Percentiles rank a stretch among this genome's conserved stretches.
Conservation (phyloP, 179 eudicot genomes). For the Sideroxylon spinosum region DNA sequence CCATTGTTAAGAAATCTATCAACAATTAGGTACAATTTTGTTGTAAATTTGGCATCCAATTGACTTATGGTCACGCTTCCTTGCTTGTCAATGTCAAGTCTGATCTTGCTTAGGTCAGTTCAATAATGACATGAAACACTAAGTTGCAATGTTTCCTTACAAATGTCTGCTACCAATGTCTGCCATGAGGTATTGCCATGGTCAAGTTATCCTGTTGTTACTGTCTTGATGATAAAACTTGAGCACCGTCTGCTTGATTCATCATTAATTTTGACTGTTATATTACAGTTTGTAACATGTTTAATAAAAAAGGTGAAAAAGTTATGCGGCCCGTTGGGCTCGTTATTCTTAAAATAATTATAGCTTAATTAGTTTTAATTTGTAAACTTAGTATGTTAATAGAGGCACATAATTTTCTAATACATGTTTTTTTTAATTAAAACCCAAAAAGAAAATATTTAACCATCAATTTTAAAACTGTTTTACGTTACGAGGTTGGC, state of each 20-base stretch:
- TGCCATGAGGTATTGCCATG: neutral
- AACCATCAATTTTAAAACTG: too few relatives aligned
- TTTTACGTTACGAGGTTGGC: too few relatives aligned
- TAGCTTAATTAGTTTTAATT: too few relatives aligned
- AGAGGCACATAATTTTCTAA: too few relatives aligned
- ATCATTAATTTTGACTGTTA: neutral
- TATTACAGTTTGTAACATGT: neutral
- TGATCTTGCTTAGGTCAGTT: neutral
- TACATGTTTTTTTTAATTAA: too few relatives aligned
- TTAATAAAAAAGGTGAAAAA: too few relatives aligned
- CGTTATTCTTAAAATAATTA: too few relatives aligned
- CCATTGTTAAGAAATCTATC: neutral
- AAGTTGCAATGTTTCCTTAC: neutral
- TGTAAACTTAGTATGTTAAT: too few relatives aligned
- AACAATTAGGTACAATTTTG: neutral
- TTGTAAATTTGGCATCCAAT: conserved; percentile 1
- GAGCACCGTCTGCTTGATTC: neutral
- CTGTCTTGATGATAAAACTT: neutral
- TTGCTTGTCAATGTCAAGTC: neutral
- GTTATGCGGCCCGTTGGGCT: too few relatives aligned
- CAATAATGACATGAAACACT: neutral
- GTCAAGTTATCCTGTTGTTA: conserved; percentile 9
- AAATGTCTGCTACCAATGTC: neutral
- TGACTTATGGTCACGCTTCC: neutral
- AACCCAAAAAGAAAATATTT: too few relatives aligned